Percentiles rank a stretch among this genome's conserved stretches.
Evolutionary conservation across 2,329 filamentous ascomycete genomes (phyloP).

Genomic region (Aspergillus candidus): DNA sequence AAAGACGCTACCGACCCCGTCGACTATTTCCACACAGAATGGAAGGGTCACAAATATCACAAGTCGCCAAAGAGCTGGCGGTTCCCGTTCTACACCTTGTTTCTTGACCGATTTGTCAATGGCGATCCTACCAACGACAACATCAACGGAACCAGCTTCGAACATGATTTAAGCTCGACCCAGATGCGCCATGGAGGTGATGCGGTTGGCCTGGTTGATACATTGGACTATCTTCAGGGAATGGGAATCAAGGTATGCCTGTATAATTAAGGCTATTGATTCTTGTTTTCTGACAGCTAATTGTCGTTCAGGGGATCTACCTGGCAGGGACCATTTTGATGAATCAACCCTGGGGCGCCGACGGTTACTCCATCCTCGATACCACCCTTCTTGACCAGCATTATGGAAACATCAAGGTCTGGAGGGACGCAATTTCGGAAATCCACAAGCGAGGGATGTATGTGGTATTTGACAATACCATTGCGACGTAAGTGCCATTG

Average conservation of each 20-base stretch:
- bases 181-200: conserved; percentile 61
- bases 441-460: conserved; percentile 61
- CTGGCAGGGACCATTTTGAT: conserved; percentile 59
- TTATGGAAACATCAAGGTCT: conserved; percentile 53
- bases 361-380: conserved; percentile 56
- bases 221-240: conserved; percentile 58
- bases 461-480: conserved; percentile 60
- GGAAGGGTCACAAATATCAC: conserved; percentile 48
- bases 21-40: conserved; percentile 52
- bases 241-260: conserved; percentile 54
- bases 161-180: conserved; percentile 55
- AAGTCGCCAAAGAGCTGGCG: conserved; percentile 58
- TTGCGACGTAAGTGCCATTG: conserved; percentile 48
- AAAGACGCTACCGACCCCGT: conserved; percentile 49
- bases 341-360: conserved; percentile 59
- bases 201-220: conserved; percentile 52
- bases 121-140: conserved; percentile 60
- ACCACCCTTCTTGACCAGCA: conserved; percentile 59
- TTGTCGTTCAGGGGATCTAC: conserved; percentile 47
- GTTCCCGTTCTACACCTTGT: conserved; percentile 60
- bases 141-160: conserved; percentile 54
- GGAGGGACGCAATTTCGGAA: conserved; percentile 53
- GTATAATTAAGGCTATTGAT: background rate
- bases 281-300: background rate
- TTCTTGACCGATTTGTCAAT: conserved; percentile 59